A percentile compares a stretch with the other conserved stretches of the same genome.
Conservation (phyloP, 164 flowering plant species). For the Magnolia changhungtana region DNA sequence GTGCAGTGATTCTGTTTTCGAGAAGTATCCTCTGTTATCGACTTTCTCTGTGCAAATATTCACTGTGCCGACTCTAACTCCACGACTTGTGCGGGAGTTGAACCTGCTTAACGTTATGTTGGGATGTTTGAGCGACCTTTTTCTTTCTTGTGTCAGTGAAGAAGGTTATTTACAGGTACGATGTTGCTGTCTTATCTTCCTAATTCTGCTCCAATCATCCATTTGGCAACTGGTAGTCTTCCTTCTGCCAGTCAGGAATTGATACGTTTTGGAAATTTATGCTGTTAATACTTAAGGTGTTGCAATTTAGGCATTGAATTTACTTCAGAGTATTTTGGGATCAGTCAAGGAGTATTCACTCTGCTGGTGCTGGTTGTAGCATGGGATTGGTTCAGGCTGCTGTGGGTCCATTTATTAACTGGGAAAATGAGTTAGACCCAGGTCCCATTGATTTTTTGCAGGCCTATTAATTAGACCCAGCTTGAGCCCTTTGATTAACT, state of each 20-base stretch:
- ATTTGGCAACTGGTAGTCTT: background rate
- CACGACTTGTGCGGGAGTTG: constrained; percentile 78
- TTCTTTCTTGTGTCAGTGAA: constrained; percentile 51
- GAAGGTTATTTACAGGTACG: constrained; percentile 71
- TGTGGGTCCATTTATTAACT: too few relatives aligned
- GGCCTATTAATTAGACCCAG: too few relatives aligned
- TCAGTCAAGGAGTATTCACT: background rate
- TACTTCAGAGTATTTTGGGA: background rate
- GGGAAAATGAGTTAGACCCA: too few relatives aligned
- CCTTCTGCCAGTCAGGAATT: background rate
- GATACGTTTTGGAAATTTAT: background rate
- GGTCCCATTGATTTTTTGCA: too few relatives aligned
- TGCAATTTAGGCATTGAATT: background rate
- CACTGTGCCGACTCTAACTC: constrained; percentile 88
- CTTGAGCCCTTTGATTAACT: too few relatives aligned
- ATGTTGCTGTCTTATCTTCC: background rate
- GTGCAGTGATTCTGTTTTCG: constrained; percentile 32
- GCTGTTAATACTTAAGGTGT: background rate
- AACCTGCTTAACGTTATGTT: constrained; percentile 55
- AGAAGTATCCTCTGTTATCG: constrained; percentile 54
- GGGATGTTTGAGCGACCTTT: constrained; percentile 70
- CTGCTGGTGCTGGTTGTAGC: too few relatives aligned
- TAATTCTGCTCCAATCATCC: background rate
- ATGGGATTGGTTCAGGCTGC: too few relatives aligned
- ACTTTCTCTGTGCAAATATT: constrained; percentile 87